Evolutionary conservation across 441 rosid genomes (phyloP).

Genomic region (Syzygium malaccense): DNA sequence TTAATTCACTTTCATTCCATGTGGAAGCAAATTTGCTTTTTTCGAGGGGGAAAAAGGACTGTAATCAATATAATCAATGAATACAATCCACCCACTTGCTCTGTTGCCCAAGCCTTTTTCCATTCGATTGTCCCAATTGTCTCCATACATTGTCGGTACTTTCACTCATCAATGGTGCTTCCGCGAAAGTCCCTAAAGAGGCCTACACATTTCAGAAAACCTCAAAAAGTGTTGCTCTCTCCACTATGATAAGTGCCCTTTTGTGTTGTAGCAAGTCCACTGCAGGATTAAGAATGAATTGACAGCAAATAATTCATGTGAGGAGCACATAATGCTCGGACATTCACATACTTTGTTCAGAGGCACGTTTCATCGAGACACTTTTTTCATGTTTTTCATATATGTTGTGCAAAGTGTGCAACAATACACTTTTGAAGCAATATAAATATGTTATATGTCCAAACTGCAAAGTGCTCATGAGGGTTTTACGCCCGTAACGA

Average conservation of each 20-base stretch:
- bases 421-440: not conserved
- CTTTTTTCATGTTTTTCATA: not conserved
- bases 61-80: not conserved
- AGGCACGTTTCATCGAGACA: not conserved
- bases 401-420: not conserved
- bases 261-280: not conserved
- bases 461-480: not conserved
- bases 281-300: not conserved
- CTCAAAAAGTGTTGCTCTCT: not conserved
- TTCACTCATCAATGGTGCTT: conserved; percentile 3
- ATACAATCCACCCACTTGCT: not conserved
- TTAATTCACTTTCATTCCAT: not conserved
- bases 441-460: not conserved
- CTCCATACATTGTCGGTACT: conserved; percentile 3
- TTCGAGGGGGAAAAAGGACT: not conserved
- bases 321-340: not conserved
- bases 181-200: not conserved
- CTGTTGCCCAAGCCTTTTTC: conserved; percentile 3
- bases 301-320: not conserved
- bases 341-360: not conserved
- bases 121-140: not conserved
- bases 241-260: not conserved
- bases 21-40: not conserved
- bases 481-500: not conserved
- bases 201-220: conserved; percentile 12